Conservation (phyloP, 1,139 yeast genomes). For the Geotrichum citri-aurantii region DNA sequence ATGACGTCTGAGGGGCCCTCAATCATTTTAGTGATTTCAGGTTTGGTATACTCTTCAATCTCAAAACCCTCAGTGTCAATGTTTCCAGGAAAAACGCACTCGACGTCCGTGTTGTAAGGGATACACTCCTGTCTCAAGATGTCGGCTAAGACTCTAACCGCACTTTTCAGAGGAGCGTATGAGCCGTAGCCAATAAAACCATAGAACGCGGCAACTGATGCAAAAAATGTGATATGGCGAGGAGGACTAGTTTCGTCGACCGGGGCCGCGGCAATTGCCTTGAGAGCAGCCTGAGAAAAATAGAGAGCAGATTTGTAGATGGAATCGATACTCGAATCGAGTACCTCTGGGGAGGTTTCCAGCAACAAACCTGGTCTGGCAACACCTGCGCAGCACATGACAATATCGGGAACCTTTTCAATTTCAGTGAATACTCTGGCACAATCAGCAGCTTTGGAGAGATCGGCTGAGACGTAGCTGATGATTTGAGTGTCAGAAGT, state of each 20-base stretch:
- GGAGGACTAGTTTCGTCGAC: constrained; percentile 15
- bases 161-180: constrained; percentile 86
- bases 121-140: constrained; percentile 75
- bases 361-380: constrained; percentile 73
- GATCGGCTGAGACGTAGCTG: constrained; percentile 57
- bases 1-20: constrained; percentile 83
- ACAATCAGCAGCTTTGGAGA: constrained; percentile 50
- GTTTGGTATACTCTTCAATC: constrained; percentile 79
- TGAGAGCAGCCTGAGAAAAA: constrained; percentile 54
- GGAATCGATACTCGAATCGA: constrained; percentile 55
- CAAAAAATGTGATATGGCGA: constrained; percentile 67
- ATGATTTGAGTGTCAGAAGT: constrained; percentile 36
- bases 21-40: constrained; percentile 69
- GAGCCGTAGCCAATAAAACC: constrained; percentile 89
- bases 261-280: constrained; percentile 38
- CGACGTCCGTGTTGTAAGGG: constrained; percentile 51
- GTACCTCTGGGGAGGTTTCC: constrained; percentile 55
- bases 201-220: constrained; percentile 76
- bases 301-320: constrained; percentile 73
- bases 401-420: constrained; percentile 53
- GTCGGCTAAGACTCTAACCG: constrained; percentile 68
- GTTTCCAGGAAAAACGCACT: constrained; percentile 77
- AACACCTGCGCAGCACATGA: constrained; percentile 84
- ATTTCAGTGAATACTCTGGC: constrained; percentile 38
- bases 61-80: constrained; percentile 82